Percentiles rank a stretch among this genome's conserved stretches.
phyloP scores from a whole-genome alignment of 306 rosid species.

The Castanopsis chinensis region DNA sequence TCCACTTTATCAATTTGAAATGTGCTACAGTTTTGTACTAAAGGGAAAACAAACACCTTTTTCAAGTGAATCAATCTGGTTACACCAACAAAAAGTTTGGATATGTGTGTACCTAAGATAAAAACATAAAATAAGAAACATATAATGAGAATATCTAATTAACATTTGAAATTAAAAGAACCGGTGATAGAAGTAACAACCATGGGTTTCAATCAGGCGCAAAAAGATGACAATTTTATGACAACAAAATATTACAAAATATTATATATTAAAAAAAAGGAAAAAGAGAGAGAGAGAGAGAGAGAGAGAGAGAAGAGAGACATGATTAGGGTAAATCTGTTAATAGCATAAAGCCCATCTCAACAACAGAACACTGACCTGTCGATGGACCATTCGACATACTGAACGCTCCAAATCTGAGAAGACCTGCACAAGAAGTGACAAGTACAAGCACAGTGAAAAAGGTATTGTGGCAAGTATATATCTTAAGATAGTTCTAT shows the following conservation, averaged over 20 bases:
- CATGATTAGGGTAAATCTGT: too few relatives aligned
- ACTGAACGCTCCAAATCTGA: constrained; percentile 97
- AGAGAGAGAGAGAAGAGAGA: too few relatives aligned
- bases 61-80: neutral
- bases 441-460: constrained; percentile 14
- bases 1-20: neutral
- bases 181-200: neutral
- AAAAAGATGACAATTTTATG: neutral
- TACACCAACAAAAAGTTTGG: neutral
- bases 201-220: neutral
- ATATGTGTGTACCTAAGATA: neutral
- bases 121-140: neutral
- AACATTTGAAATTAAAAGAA: neutral
- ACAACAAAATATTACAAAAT: neutral
- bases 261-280: too few relatives aligned
- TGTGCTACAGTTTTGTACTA: neutral
- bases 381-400: constrained; percentile 95
- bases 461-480: constrained; percentile 2
- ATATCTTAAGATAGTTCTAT: neutral
- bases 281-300: rapidly evolving
- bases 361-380: constrained; percentile 53
- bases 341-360: constrained; percentile 2
- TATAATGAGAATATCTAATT: neutral
- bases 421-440: constrained; percentile 61
- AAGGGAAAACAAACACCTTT: neutral